A percentile compares a stretch with the other conserved stretches of the same genome.
Conservation (phyloP, 768 basidiomycete species). For the Cystobasidium tubakii region DNA sequence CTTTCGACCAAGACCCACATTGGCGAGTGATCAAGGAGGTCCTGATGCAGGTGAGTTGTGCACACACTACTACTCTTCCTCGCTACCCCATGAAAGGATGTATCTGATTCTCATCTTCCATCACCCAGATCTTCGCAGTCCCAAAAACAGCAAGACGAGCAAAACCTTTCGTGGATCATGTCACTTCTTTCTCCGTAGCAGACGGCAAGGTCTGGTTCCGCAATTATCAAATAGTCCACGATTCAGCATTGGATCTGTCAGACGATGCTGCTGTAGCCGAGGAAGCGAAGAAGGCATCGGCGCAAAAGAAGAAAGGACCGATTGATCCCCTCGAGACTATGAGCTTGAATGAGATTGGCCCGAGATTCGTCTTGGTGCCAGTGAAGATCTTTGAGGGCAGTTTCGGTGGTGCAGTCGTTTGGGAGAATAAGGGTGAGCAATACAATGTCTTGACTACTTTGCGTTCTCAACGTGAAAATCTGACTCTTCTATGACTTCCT, state of each 20-base stretch:
- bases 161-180: conserved; percentile 97
- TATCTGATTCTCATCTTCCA: conserved; percentile 12
- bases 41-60: conserved; percentile 78
- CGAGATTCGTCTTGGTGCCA: conserved; percentile 91
- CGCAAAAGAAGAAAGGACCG: conserved; percentile 53
- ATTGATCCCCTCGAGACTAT: conserved; percentile 73
- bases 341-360: conserved; percentile 92
- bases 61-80: conserved; percentile 10
- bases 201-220: conserved; percentile 99
- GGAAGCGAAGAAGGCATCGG: conserved; percentile 2
- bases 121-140: conserved; percentile 81
- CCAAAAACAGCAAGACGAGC: conserved; percentile 81
- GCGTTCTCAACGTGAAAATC: neutral
- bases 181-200: conserved; percentile 89
- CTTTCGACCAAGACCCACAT: conserved; percentile 80
- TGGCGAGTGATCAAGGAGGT: conserved; percentile 82
- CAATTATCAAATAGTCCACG: conserved; percentile 74
- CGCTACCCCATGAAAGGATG: too few species aligned
- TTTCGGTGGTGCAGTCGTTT: conserved; percentile 89
- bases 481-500: neutral
- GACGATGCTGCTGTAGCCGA: conserved; percentile 17
- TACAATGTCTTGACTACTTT: conserved; percentile 1
- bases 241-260: conserved; percentile 8
- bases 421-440: conserved; percentile 73
- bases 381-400: conserved; percentile 98